phyloP scores from a whole-genome alignment of 306 rosid genomes.

The Trifolium repens region DNA sequence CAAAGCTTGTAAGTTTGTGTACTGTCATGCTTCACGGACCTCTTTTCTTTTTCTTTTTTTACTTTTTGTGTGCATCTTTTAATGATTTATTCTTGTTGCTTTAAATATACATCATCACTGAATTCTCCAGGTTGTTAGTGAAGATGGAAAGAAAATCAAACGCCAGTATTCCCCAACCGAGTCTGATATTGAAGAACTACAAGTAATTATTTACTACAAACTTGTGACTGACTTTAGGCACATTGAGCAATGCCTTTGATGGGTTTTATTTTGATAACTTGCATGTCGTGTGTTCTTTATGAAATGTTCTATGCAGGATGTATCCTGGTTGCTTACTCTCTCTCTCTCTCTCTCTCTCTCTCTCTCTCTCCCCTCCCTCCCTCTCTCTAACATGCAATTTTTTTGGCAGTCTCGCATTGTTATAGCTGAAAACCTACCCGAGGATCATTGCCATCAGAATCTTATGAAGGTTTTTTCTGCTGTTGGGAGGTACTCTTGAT shows the following conservation, averaged over 20 bases:
- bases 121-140: constrained; percentile 77
- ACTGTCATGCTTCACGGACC: constrained; percentile 26
- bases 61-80: constrained; percentile 6
- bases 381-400: constrained; percentile 4
- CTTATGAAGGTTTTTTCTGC: constrained; percentile 91
- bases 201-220: constrained; percentile 57
- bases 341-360: neutral
- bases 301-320: constrained; percentile 20
- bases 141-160: constrained; percentile 91
- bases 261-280: constrained; percentile 23
- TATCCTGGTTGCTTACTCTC: constrained; percentile 29
- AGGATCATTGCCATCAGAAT: constrained; percentile 99
- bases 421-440: constrained; percentile 96
- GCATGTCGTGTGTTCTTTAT: constrained; percentile 11
- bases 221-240: constrained; percentile 25
- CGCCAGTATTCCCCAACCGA: constrained; percentile 76
- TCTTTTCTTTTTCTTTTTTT: neutral
- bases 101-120: constrained; percentile 36
- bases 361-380: too few relatives aligned
- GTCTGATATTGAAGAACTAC: constrained; percentile 88
- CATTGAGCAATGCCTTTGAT: constrained; percentile 17
- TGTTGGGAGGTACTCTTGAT: constrained; percentile 81
- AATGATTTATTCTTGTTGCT: constrained; percentile 20
- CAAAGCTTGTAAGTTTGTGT: constrained; percentile 78
- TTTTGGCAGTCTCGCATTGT: constrained; percentile 78